Evolutionary conservation across 345 rosid genomes (phyloP).

Genomic region (Salix koriyanagi): DNA sequence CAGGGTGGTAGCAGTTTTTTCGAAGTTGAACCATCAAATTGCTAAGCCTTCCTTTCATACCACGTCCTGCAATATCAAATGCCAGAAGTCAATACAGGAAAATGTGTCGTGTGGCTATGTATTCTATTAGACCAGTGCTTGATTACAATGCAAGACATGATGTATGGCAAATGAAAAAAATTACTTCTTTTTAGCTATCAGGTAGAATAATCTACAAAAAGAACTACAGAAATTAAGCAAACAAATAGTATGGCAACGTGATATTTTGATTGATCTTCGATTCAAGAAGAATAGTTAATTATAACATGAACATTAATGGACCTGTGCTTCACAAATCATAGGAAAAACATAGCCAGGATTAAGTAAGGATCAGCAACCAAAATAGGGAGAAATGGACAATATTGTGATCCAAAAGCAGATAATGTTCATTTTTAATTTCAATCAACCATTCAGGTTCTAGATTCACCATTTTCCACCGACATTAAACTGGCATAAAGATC

Average conservation of each 20-base stretch:
- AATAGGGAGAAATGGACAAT: neutral
- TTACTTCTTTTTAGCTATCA: neutral
- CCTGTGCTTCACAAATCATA: neutral
- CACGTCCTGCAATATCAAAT: constrained; percentile 41
- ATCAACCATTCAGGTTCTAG: neutral
- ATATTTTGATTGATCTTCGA: neutral
- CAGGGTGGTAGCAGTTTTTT: constrained; percentile 98
- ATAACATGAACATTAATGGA: neutral
- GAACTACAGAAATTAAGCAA: neutral
- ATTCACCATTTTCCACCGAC: neutral
- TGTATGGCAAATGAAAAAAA: neutral
- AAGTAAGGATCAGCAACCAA: neutral
- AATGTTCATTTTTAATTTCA: neutral
- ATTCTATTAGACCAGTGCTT: neutral
- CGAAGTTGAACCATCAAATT: constrained; percentile 77
- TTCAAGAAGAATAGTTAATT: neutral
- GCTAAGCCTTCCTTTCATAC: constrained; percentile 67
- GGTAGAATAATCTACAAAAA: neutral
- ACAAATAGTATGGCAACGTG: no score
- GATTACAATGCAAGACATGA: neutral
- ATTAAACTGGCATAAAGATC: neutral
- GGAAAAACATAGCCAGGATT: neutral
- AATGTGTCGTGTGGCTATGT: neutral
- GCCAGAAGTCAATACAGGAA: neutral
- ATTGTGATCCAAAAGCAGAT: neutral